Evolutionary conservation across 2,329 filamentous ascomycete species (phyloP), one percentile per base, ranked within the genome.

Genomic region (Orbilia oligospora): DNA sequence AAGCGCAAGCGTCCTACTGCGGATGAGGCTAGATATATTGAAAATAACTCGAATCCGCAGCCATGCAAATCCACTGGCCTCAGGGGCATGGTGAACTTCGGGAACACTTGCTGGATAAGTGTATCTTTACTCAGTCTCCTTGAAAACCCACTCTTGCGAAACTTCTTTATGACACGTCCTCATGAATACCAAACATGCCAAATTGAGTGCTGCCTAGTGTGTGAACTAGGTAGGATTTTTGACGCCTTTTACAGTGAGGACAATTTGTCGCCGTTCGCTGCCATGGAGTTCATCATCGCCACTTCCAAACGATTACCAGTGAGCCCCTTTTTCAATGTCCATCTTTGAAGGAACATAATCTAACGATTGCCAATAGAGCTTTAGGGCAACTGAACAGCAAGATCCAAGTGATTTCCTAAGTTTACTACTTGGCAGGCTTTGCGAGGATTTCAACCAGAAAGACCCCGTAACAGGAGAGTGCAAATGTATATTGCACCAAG

Each of bases 71-170:
- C 93, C 18, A 94, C 92, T 24, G 75, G 96, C 9, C 89, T 97
- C 46, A 90, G 96, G 41, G 95, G 95, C 36, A 91, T 99, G 78
- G 97, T 97, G 85, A 99, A 98, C 83, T 95, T 97, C 84, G 96
- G 95, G n/a, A 94, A 97, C 75, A 98, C 96, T 10, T 99, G 95
- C 86, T 99, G 97, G 85, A 95, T 98, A 88, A 97, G 96, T 82
- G 95, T 97, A 33, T 94, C 98, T 58, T 87, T 99, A 16, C 96
- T 98, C 84, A 94, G 92, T 71, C 90, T 99, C 81, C 89, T 98
- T 69, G 95, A 97, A 86, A 97, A 98, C 83, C 95, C 95, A 0
- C 88, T 97, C 53, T 88, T 99, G 33, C 91, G 93, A 76, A 94
- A 95, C 81, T 98, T 93, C 84, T 98, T 97, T 84, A 90, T 99